A percentile compares a stretch with the other conserved stretches of the same genome.
Evolutionary conservation across 495 filamentous ascomycete genomes (phyloP).

Genomic region (Mytilinidion resinicola): DNA sequence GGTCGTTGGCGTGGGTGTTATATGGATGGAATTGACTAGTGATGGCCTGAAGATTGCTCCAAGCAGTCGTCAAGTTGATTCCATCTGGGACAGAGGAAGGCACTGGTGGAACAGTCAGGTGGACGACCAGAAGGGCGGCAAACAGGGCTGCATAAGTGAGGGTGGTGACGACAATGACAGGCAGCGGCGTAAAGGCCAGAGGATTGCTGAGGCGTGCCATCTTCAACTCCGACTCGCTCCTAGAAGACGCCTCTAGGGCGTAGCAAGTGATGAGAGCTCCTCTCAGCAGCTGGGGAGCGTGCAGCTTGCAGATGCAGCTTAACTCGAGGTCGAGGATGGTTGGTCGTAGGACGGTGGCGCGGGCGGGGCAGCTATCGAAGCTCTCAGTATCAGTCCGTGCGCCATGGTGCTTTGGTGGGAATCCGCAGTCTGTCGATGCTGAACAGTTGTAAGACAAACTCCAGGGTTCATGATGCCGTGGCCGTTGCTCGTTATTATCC

Average conservation of each 20-base stretch:
- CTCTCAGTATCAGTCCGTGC: too few species aligned
- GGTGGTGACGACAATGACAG: slow-evolving; percentile 37
- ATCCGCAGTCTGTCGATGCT: too few species aligned
- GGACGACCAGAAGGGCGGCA: slow-evolving; percentile 55
- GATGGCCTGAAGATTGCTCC: slow-evolving; percentile 71
- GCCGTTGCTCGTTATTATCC: too few species aligned
- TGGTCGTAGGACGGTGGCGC: background rate
- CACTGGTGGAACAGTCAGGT: slow-evolving; percentile 67
- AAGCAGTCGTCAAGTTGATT: slow-evolving; percentile 75
- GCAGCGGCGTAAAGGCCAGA: slow-evolving; percentile 49
- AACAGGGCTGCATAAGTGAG: slow-evolving; percentile 38
- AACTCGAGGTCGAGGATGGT: background rate
- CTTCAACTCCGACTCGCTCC: slow-evolving; percentile 8
- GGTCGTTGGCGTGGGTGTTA: slow-evolving; percentile 77
- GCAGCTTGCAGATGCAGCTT: background rate
- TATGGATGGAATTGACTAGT: slow-evolving; percentile 79
- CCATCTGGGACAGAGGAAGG: slow-evolving; percentile 54
- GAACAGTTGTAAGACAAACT: too few species aligned
- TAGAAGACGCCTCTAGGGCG: slow-evolving; percentile 6
- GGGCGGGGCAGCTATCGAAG: too few species aligned
- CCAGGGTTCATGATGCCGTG: too few species aligned
- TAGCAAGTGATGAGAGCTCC: background rate
- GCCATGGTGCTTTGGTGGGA: too few species aligned
- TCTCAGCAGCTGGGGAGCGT: background rate
- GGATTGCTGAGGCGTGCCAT: slow-evolving; percentile 42